These are phyloP conservation scores for Cladosporium sphaerospermum DNA, from an alignment of 2,329 filamentous ascomycete species.

Conservation along the genomic window DNA sequence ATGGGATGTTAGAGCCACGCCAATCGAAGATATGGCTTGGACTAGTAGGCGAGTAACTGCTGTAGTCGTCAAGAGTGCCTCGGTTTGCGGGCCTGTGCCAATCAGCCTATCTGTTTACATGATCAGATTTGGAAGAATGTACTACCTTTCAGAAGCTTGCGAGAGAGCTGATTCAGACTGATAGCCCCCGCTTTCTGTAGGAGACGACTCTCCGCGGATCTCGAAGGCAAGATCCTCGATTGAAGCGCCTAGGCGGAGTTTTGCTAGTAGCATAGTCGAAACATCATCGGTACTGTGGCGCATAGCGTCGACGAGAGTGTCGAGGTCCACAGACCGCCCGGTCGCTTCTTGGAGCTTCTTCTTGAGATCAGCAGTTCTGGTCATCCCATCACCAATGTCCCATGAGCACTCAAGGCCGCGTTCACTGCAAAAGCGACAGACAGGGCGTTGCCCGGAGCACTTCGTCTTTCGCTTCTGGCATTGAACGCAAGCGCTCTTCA, in stretches of 20 bases:
- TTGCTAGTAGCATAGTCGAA: slow-evolving; percentile 8
- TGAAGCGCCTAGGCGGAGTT: slow-evolving; percentile 1
- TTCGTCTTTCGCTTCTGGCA: slow-evolving; percentile 12
- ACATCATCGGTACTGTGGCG: slow-evolving; percentile 3
- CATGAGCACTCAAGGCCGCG: slow-evolving; percentile 8
- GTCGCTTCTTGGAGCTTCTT: slow-evolving; percentile 4
- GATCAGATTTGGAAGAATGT: background rate
- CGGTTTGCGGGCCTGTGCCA: background rate
- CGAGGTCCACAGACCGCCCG: background rate
- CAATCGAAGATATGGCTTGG: background rate
- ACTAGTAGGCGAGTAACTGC: background rate
- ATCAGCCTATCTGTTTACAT: background rate
- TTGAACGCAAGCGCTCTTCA: slow-evolving; percentile 11
- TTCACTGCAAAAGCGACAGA: slow-evolving; percentile 8
- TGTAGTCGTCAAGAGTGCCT: too few relatives aligned
- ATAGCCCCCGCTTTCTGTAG: background rate
- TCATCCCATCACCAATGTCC: slow-evolving; percentile 10
- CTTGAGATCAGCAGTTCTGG: slow-evolving; percentile 9
- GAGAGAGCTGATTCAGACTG: background rate
- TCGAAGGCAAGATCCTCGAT: background rate
- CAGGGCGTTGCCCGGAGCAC: slow-evolving; percentile 9
- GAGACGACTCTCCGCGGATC: background rate
- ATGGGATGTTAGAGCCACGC: background rate
- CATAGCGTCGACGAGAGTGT: slow-evolving; percentile 5
- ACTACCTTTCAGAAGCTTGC: background rate